phyloP scores from a whole-genome alignment of 2,329 filamentous ascomycete genomes.

The Curvularia sp. region DNA sequence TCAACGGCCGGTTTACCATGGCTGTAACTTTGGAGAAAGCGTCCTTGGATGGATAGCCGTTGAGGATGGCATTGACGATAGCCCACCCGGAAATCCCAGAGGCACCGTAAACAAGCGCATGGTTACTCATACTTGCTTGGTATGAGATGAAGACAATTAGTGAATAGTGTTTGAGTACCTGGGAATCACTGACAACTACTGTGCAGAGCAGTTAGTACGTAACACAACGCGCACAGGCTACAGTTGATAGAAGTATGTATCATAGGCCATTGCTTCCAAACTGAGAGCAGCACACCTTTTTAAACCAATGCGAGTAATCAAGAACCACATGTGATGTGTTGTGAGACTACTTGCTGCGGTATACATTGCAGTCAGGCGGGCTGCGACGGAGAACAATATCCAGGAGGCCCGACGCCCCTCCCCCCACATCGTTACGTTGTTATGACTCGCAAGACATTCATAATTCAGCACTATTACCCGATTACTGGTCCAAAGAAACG shows the following conservation, averaged over 20 bases:
- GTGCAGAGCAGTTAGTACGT: neutral
- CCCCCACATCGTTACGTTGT: conserved; percentile 29
- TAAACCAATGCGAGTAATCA: neutral
- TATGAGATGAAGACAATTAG: neutral
- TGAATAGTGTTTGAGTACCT: neutral
- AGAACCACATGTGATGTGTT: conserved; percentile 7
- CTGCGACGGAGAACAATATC: conserved; percentile 40
- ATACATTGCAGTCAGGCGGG: neutral
- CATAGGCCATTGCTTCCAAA: neutral
- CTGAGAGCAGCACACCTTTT: neutral
- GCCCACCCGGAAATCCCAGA: conserved; percentile 61
- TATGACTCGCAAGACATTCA: conserved; percentile 33
- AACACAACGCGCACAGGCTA: neutral
- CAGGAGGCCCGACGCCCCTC: conserved; percentile 24
- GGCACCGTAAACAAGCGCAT: conserved; percentile 53
- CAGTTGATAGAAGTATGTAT: conserved; percentile 3
- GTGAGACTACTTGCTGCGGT: neutral
- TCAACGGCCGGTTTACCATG: conserved; percentile 57
- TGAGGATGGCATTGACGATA: conserved; percentile 57
- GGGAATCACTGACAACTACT: neutral
- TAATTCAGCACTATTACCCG: neutral
- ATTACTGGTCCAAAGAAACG: neutral
- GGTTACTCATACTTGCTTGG: conserved; percentile 33
- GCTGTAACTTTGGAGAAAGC: conserved; percentile 57
- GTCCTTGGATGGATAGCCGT: conserved; percentile 56